Conservation (phyloP, 2,329 filamentous ascomycete species). For the Neofusicoccum parvum region DNA sequence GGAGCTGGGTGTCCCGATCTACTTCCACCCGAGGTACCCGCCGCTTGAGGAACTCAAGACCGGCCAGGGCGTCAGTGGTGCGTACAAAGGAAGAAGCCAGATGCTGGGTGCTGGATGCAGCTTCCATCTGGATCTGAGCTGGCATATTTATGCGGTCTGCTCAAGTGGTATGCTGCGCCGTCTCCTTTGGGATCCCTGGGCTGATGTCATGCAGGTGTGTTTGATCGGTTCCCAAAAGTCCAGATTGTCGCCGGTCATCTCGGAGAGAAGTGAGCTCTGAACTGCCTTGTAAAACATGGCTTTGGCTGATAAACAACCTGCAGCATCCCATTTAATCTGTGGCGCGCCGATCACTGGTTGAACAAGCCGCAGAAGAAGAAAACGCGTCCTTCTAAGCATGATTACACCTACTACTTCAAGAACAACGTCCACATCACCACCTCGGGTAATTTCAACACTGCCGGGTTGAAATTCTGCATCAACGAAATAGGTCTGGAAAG, state of each 20-base stretch:
- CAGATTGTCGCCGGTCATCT: constrained; percentile 50
- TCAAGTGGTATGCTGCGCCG: constrained; percentile 26
- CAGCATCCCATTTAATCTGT: constrained; percentile 46
- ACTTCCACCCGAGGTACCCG: constrained; percentile 37
- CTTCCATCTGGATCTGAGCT: constrained; percentile 48
- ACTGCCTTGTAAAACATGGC: neutral
- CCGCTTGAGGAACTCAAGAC: neutral
- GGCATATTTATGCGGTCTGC: constrained; percentile 48
- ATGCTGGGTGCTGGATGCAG: constrained; percentile 34
- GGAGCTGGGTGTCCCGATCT: constrained; percentile 37
- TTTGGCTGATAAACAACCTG: neutral
- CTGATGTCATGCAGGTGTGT: constrained; percentile 33
- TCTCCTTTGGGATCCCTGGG: accelerated
- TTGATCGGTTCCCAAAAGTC: constrained; percentile 46
- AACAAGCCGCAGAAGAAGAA: constrained; percentile 48
- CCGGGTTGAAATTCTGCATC: constrained; percentile 45
- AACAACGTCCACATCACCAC: constrained; percentile 48
- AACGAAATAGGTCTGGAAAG: constrained; percentile 42
- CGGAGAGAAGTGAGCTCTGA: constrained; percentile 36
- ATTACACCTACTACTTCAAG: constrained; percentile 42
- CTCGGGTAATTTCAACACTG: constrained; percentile 45
- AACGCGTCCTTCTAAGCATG: constrained; percentile 30
- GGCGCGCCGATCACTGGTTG: constrained; percentile 45
- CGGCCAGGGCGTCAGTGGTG: neutral
- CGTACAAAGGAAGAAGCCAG: constrained; percentile 25